phyloP scores from a whole-genome alignment of 2,329 filamentous ascomycete genomes.

The Magnaporthiopsis poae region DNA sequence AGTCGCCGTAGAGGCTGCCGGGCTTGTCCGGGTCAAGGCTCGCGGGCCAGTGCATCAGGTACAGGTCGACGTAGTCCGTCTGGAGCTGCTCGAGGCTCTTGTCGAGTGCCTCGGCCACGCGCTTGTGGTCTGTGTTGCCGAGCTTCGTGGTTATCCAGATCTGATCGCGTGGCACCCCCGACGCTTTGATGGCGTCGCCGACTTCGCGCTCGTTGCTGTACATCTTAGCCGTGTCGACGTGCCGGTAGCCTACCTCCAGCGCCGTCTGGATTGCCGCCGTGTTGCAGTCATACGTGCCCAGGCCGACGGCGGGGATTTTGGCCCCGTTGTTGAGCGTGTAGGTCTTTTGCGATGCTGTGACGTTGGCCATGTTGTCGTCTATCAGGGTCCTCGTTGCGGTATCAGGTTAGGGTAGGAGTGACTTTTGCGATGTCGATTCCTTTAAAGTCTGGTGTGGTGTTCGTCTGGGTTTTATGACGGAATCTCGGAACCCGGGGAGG shows the following conservation, averaged over 20 bases:
- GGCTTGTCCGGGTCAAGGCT: slow-evolving; percentile 7
- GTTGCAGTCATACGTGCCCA: slow-evolving; percentile 25
- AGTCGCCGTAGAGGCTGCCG: slow-evolving; percentile 9
- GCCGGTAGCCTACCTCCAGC: slow-evolving; percentile 11
- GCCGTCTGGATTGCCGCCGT: slow-evolving; percentile 6
- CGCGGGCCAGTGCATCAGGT: slow-evolving; percentile 12
- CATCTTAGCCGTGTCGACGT: slow-evolving; percentile 12
- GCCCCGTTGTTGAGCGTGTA: slow-evolving; percentile 32
- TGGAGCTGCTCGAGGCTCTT: slow-evolving; percentile 11
- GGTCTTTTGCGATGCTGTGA: background rate
- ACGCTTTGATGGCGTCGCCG: slow-evolving; percentile 10
- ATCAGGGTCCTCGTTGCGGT: background rate
- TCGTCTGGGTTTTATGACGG: background rate
- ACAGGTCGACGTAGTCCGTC: slow-evolving; percentile 12
- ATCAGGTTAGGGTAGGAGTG: background rate
- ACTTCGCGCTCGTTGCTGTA: slow-evolving; percentile 15
- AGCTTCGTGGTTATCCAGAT: slow-evolving; percentile 15
- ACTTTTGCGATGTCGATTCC: background rate
- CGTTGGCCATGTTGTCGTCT: background rate
- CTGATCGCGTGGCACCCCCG: slow-evolving; percentile 10
- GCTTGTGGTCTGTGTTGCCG: slow-evolving; percentile 10
- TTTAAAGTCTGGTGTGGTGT: background rate
- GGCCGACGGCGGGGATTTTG: slow-evolving; percentile 29
- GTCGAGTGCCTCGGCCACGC: slow-evolving; percentile 11
- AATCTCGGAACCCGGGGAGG: background rate